Base-by-base conservation (phyloP, 2,329 filamentous ascomycete genomes). In the Teratosphaeria destructans region DNA sequence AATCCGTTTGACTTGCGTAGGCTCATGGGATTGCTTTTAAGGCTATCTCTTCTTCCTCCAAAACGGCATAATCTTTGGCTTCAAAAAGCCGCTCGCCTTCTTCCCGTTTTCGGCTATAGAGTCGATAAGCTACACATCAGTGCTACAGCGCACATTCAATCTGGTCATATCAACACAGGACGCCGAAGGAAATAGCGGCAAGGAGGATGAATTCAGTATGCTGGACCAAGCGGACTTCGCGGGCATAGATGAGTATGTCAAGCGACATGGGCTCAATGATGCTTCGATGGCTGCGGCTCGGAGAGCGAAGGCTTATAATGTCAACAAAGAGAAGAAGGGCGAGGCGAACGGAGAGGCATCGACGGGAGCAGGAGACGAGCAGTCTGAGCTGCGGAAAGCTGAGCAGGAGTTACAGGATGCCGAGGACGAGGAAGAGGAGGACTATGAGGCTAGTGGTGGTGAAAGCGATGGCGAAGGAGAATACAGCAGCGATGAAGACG, bases 141-240 rank as follows among this genome's bases (percentile, higher is more conserved):
- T 86, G 19, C 75, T 87, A 6, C 83, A 85, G 65, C 80, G 84
- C 37, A 86, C 84, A 0, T 87, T 87, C 75, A 86, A 86, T 65
- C 78, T 87, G 37, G 83, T 83, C 65, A 78, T 86, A 59, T 68
- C 76, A 16, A 60, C 64, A 6, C 62, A 61, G 12, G 60, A 63
- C 23, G 65, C 65, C n/a, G 77, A 77, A 37, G 27, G 27, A 14
- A 47, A 47, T 34, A 72, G 73, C 1, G 76, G 82, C 64, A 77
- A 82, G 65, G 84, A 86, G 63, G 76, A 83, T 19, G 84, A 87
- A 64, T 85, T 86, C 64, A 80, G 79, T 52, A 86, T 86, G 84
- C 74, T 87, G 52, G 84, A 87, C 63, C 84, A 86, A 66, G 81
- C 79, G 8, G 81, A 86, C 66, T 86, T 81, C 64, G 75, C 77